Conservation (phyloP, 768 basidiomycete genomes). For the Trametes sanguinea region DNA sequence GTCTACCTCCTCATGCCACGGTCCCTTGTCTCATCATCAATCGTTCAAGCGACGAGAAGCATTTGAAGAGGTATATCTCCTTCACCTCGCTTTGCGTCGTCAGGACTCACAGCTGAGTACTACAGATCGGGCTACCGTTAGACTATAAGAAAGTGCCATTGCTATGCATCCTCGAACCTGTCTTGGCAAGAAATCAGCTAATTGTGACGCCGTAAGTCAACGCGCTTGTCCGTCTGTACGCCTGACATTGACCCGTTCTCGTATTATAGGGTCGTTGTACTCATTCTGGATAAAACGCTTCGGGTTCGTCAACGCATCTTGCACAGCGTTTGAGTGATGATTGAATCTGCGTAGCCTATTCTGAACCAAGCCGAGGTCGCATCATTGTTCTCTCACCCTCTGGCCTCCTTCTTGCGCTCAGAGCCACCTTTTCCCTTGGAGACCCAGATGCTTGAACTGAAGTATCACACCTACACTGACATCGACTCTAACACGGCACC, state of each 20-base stretch:
- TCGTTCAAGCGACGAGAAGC: constrained; percentile 74
- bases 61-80: constrained; percentile 73
- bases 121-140: constrained; percentile 78
- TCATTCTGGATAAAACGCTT: constrained; percentile 78
- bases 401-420: constrained; percentile 67
- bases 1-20: constrained; percentile 24
- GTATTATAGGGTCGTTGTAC: constrained; percentile 70
- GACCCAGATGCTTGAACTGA: constrained; percentile 52
- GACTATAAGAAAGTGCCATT: constrained; percentile 72
- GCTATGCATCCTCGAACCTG: constrained; percentile 78
- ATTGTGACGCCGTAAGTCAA: constrained; percentile 81
- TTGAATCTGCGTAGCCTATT: constrained; percentile 55
- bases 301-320: constrained; percentile 44
- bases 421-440: constrained; percentile 59
- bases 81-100: background rate
- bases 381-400: constrained; percentile 83
- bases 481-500: constrained; percentile 28
- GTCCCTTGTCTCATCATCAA: too few species aligned
- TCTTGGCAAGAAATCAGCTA: constrained; percentile 67
- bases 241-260: background rate
- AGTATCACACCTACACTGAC: constrained; percentile 70
- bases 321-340: background rate
- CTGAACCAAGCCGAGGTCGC: constrained; percentile 79
- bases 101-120: background rate
- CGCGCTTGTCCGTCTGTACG: background rate